Evolutionary conservation across 1,284 basidiomycete genomes (phyloP), one percentile per base, ranked within the genome.

Genomic region (Puccinia triticina): DNA sequence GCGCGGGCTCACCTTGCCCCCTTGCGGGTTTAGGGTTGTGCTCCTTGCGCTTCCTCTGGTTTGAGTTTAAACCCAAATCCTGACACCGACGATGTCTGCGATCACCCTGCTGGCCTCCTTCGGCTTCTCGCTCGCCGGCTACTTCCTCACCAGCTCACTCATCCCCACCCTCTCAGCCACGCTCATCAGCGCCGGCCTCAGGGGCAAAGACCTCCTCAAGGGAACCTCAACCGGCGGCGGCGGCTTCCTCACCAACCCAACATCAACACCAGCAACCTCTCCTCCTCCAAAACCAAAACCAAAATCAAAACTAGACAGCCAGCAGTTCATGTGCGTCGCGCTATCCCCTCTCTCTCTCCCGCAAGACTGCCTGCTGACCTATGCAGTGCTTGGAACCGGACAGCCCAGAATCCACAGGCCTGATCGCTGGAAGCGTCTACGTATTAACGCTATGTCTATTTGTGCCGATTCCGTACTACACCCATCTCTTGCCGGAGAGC

Each of bases 371-470:
- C 21, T 67, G 2, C 21, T 57, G 66, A n/a, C 23, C 21, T 3
- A 69, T 23, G 26, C n/a, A 43, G 61, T 83, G 10, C 50, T 23
- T 32, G 34, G 21, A 46, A 75, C 77, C 57, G 0, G 53, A 55
- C 85, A 98, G 96, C 85, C 96, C 97, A 50, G 97, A 99, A 88
- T 94, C 93, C 84, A 90, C 93, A 83, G 96, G 97, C 0, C 91
- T 98, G 61, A 92, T 97, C 66, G 93, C 93, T 84, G 95, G 96
- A 0, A 91, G 92, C 0, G 90, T 96, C 80, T 98, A 98, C 87
- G 93, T 98, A 83, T 90, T 94, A 78, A 84, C 86, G 77, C 82
- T 85, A 75, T 84, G 85, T 48, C 83, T 85, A 32, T 86, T 85
- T 83, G 85, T 84, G 8, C 86, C 85, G 16, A 83, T 85, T 34